A percentile compares a stretch with the other conserved stretches of the same genome.
These are phyloP conservation scores for Castanopsis chinensis DNA, from an alignment of 306 rosid species.

Conservation along the genomic window DNA sequence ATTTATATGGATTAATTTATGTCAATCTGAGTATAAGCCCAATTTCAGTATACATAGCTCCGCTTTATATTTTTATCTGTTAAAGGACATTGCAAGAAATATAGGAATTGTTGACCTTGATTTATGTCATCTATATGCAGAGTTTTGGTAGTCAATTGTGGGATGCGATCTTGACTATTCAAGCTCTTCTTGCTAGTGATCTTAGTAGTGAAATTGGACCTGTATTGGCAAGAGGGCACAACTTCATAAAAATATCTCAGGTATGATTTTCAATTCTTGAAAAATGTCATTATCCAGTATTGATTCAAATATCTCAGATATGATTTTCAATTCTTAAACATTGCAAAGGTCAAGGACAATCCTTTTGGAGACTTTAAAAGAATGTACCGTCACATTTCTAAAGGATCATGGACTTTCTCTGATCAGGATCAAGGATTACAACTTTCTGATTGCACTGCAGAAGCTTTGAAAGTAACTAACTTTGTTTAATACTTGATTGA, in stretches of 20 bases:
- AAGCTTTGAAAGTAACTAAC: constrained; percentile 38
- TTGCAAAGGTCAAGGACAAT: constrained; percentile 48
- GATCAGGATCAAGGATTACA: constrained; percentile 90
- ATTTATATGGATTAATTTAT: no score
- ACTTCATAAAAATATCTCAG: constrained; percentile 35
- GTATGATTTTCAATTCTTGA: constrained; percentile 7
- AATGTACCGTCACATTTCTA: constrained; percentile 75
- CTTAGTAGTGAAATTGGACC: constrained; percentile 19
- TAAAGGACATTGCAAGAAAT: no score
- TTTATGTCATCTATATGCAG: constrained; percentile 15
- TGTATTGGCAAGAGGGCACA: constrained; percentile 18
- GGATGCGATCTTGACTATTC: constrained; percentile 31
- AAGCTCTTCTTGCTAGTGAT: constrained; percentile 33
- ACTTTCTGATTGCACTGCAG: constrained; percentile 82
- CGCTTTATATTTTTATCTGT: no score
- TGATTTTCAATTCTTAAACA: neutral
- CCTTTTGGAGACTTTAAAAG: constrained; percentile 58
- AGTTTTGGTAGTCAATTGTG: constrained; percentile 53
- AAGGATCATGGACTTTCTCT: constrained; percentile 84
- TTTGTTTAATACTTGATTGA: no score
- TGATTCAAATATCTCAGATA: neutral
- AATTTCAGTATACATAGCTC: no score
- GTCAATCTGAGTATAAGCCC: no score
- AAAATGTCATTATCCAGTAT: neutral
- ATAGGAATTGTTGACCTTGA: neutral